A percentile compares a stretch with the other conserved stretches of the same genome.
Evolutionary conservation across 2,329 filamentous ascomycete genomes (phyloP).

Genomic region (Ophiostoma perfectum): DNA sequence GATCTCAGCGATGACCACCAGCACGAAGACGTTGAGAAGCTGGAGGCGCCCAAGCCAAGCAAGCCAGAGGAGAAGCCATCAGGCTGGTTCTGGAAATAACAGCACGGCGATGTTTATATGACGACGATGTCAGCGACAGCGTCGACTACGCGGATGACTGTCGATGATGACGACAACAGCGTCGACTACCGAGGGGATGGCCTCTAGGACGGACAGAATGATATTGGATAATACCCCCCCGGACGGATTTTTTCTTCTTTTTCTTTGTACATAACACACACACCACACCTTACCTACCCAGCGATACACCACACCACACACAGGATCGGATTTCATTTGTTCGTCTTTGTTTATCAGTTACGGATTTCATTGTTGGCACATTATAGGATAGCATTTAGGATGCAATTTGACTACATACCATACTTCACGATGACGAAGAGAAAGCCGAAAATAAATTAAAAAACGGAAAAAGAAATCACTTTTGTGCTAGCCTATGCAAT

Average conservation of each 20-base stretch:
- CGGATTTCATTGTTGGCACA: background rate
- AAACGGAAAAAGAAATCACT: background rate
- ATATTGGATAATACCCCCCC: slow-evolving; percentile 5
- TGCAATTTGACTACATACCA: background rate
- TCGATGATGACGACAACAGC: slow-evolving; percentile 12
- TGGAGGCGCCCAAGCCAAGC: background rate
- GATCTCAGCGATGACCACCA: background rate
- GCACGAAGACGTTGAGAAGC: background rate
- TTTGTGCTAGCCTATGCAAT: slow-evolving; percentile 5
- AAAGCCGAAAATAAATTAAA: background rate
- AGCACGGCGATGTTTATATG: too few species aligned
- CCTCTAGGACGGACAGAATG: background rate
- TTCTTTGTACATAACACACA: slow-evolving; percentile 4
- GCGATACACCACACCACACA: background rate
- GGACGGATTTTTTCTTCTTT: background rate
- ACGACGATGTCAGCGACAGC: too few species aligned
- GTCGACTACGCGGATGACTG: too few species aligned
- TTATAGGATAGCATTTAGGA: background rate
- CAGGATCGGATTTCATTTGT: background rate
- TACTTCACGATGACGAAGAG: background rate
- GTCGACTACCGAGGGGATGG: too few species aligned
- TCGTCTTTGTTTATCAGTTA: background rate
- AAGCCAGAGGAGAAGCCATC: slow-evolving; percentile 27
- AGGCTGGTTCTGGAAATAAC: slow-evolving; percentile 41
- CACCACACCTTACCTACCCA: background rate